These are phyloP conservation scores for Aspergillus amoenus DNA, from an alignment of 2,329 filamentous ascomycete genomes.

Conservation along the genomic window DNA sequence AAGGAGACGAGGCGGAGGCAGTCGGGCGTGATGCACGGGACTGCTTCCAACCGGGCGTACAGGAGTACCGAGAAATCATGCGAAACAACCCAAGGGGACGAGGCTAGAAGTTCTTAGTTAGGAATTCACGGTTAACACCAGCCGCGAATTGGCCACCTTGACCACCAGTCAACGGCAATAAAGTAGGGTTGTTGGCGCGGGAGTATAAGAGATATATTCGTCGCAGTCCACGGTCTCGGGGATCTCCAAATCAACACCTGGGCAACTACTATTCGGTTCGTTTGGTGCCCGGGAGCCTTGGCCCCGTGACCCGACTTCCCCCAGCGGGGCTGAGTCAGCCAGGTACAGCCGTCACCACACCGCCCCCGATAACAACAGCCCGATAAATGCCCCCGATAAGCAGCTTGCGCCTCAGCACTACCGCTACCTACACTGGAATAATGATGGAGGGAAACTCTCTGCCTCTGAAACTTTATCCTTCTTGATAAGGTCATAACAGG, in stretches of 20 bases:
- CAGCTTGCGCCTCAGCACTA: neutral
- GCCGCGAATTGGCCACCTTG: neutral
- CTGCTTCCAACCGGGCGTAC: slow-evolving; percentile 31
- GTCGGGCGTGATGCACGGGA: slow-evolving; percentile 31
- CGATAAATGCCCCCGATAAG: neutral
- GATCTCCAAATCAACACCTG: neutral
- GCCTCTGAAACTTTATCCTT: neutral
- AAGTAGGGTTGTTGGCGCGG: neutral
- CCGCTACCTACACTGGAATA: neutral
- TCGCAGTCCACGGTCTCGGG: no score
- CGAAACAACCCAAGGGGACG: slow-evolving; percentile 4
- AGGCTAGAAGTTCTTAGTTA: neutral
- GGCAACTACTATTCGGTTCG: neutral
- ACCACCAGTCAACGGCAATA: neutral
- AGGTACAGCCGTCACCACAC: neutral
- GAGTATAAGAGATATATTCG: neutral
- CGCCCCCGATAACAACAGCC: neutral
- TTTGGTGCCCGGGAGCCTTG: neutral
- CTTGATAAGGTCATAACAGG: neutral
- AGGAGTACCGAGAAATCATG: slow-evolving; percentile 24
- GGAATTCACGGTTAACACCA: neutral
- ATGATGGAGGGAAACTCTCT: neutral
- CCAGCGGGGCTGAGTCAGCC: neutral
- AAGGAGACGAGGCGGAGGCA: slow-evolving; percentile 29
- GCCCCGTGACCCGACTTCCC: neutral